phyloP scores from a whole-genome alignment of 768 basidiomycete genomes.

The Xanthoconium stramineum region DNA sequence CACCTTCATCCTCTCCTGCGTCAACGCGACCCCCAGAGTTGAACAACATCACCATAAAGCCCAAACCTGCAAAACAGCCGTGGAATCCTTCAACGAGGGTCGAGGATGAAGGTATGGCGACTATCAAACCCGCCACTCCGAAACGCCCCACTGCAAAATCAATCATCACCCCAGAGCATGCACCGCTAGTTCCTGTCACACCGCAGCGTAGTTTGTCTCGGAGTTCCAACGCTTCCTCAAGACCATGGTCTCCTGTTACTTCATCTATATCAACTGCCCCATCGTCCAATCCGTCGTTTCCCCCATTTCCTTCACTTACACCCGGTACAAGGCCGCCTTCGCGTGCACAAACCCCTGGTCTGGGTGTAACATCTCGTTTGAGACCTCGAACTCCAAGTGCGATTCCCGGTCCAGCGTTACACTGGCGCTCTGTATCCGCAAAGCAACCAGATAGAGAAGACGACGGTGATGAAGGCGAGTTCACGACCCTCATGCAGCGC shows the following conservation, averaged over 20 bases:
- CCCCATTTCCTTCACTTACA: constrained; percentile 29
- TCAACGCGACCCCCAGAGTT: constrained; percentile 33
- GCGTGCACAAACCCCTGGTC: constrained; percentile 55
- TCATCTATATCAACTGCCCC: constrained; percentile 70
- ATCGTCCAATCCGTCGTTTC: constrained; percentile 42
- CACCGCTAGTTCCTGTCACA: constrained; percentile 48
- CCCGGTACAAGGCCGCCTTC: constrained; percentile 43
- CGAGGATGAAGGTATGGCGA: constrained; percentile 47
- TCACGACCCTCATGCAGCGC: constrained; percentile 49
- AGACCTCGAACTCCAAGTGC: constrained; percentile 78
- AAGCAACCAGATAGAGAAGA: constrained; percentile 43
- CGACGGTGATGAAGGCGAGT: constrained; percentile 43
- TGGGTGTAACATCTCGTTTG: constrained; percentile 53
- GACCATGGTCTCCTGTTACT: constrained; percentile 77
- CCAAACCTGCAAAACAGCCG: constrained; percentile 41
- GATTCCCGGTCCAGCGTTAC: constrained; percentile 63
- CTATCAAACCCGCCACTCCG: constrained; percentile 47
- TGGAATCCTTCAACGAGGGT: constrained; percentile 87
- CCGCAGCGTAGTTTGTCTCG: constrained; percentile 66
- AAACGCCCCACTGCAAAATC: constrained; percentile 50
- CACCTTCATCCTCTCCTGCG: constrained; percentile 63
- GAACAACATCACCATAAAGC: constrained; percentile 41
- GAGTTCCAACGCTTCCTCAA: constrained; percentile 71
- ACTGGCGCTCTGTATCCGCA: constrained; percentile 48
- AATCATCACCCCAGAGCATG: constrained; percentile 38